A percentile compares a stretch with the other conserved stretches of the same genome.
Conservation (phyloP, 305 asterid genomes). For the Rubia tinctorum region DNA sequence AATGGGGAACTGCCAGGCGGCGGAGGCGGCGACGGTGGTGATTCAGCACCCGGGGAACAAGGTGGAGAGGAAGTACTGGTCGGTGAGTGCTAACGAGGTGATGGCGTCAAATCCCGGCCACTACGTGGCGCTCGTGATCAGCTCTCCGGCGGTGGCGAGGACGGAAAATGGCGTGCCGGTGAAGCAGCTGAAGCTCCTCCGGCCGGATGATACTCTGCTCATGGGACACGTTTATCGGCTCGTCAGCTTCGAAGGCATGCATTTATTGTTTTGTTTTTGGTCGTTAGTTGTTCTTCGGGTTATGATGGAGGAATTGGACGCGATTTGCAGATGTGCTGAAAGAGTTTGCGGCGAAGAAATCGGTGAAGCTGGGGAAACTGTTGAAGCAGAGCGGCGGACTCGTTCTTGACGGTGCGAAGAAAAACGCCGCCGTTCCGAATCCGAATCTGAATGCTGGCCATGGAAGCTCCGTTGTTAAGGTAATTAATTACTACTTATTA, state of each 20-base stretch:
- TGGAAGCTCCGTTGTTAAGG: conserved; percentile 9
- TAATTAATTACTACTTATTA: background rate
- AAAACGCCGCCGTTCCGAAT: conserved; percentile 14
- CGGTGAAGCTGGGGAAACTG: conserved; percentile 58
- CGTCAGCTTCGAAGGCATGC: conserved; percentile 63
- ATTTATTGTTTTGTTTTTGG: background rate
- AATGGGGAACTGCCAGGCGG: conserved; percentile 92
- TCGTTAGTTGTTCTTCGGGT: background rate
- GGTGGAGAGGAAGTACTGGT: conserved; percentile 74
- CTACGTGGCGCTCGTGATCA: conserved; percentile 62
- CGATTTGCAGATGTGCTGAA: conserved; percentile 54
- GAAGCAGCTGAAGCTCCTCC: conserved; percentile 71
- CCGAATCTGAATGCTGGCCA: conserved; percentile 11
- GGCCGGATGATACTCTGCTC: conserved; percentile 61
- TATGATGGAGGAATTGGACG: background rate
- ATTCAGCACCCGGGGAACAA: conserved; percentile 59
- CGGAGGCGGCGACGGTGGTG: conserved; percentile 81
- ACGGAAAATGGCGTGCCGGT: conserved; percentile 42
- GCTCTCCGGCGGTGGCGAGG: conserved; percentile 25
- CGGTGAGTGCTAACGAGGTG: conserved; percentile 55
- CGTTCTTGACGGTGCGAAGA: conserved; percentile 25
- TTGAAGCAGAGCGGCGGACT: conserved; percentile 56
- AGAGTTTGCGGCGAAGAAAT: conserved; percentile 68
- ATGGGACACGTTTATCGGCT: conserved; percentile 78
- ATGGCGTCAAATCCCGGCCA: conserved; percentile 76